Evolutionary conservation across 169 alveolate species (phyloP), one percentile per base, ranked within the genome.

Genomic region (Eimeria acervulina): DNA sequence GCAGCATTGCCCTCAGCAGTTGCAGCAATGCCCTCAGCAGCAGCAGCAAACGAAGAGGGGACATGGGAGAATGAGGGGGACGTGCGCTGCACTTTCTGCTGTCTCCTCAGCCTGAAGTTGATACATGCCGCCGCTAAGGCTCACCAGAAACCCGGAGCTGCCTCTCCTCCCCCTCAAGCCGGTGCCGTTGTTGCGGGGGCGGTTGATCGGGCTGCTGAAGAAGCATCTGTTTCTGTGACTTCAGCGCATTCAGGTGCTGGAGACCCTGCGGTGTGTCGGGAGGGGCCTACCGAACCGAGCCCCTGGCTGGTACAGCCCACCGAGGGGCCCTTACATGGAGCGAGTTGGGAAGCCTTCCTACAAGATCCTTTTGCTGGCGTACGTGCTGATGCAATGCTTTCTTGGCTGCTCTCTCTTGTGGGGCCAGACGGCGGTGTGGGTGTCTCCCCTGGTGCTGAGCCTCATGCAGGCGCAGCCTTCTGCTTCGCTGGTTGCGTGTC

Each of bases 381-480:
- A 15, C 93, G 81, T 23, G 93, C 61, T 55, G 93, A 85, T 15
- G 93, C 52, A 61, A 38, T 63, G 42, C 4, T 68, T 23, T 68
- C 89, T 51, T 90, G 95, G 95, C 55, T 90, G 88, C 52, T 68
- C 47, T 74, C 88, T 70, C 90, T 72, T 40, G 5, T 74, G 88
- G 78, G 61, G 3, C 31, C 88, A 19, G 97, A 96, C 87, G 97
- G 97, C 12, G 97, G 97, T 26, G 95, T 96, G 66, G 97, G 97
- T 55, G 95, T 91, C 93, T 96, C 97, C 59, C 96, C 96, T 33
- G 96, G 95, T 61, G 97, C 95, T 36, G 97, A 96, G 68, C 93
- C 97, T 15, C 97, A 96, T 78, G 97, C 97, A 59, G 97, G 97
- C 42, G 89, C 95, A 68, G 95, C 97, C 40, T 96, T 96, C 83